Evolutionary conservation across 345 rosid species (phyloP).

Genomic region (Moricandia arvensis): DNA sequence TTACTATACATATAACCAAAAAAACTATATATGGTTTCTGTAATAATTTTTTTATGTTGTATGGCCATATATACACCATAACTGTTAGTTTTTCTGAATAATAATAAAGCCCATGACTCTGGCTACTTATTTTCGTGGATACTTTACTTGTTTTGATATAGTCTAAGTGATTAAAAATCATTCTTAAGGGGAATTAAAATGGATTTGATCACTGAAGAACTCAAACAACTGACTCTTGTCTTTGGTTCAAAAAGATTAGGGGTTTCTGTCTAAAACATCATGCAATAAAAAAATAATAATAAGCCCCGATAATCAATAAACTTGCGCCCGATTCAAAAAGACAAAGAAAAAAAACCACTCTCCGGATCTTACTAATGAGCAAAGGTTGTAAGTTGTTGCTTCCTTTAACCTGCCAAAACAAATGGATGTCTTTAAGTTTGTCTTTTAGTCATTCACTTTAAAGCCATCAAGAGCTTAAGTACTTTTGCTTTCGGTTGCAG

Average conservation of each 20-base stretch:
- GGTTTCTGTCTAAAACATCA: too few relatives aligned
- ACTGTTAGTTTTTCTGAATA: background rate
- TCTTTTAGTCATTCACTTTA: conserved; percentile 20
- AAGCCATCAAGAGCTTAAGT: conserved; percentile 27
- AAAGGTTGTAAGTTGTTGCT: too few relatives aligned
- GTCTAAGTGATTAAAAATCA: background rate
- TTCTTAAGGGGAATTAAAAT: background rate
- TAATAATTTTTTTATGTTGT: background rate
- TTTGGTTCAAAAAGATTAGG: too few relatives aligned
- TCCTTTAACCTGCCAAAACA: too few relatives aligned
- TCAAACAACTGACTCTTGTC: too few relatives aligned
- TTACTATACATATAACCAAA: background rate
- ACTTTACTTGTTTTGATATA: background rate
- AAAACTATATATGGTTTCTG: background rate
- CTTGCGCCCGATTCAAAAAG: background rate
- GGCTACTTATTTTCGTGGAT: background rate
- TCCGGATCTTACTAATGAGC: too few relatives aligned
- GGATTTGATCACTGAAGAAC: background rate
- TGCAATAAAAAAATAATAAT: background rate
- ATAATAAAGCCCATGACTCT: background rate
- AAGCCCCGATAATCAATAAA: background rate
- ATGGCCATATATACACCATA: background rate
- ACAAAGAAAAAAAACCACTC: background rate
- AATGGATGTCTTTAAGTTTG: conserved; percentile 11
- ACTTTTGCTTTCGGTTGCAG: conserved; percentile 35